Evolutionary conservation across 257 asterid species (phyloP), one percentile per base, ranked within the genome.

Genomic region (Parsonsia alboflavescens): DNA sequence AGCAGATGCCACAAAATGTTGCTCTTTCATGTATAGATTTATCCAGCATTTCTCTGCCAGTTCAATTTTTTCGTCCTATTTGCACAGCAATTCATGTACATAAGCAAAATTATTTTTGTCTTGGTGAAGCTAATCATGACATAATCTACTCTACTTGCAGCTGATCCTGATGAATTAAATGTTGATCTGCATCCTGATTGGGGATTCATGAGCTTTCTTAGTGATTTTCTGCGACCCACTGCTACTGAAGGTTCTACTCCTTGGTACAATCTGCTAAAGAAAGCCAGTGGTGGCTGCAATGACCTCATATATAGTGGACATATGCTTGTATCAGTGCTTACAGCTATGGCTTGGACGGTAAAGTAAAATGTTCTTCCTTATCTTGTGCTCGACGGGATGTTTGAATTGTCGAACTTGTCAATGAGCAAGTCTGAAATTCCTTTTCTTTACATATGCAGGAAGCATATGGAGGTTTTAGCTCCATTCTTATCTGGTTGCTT

Each of bases 271-370:
- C 91, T 95, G 80, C 87, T 92, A 68, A 95, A 92, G 79, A 92
- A 79, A 82, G 99, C 97, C 16, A 85, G 91, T 6, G 99, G 99
- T 7, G 99, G 99, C 65, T 95, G 99, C 87, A 95, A 95, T 72
- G 99, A 95, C 84, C 90, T 95, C 54, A 78, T 95, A 45, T 95
- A 90, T 83, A 95, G 99, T 46, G 99, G 99, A 64, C 99, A 95
- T 82, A 90, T 95, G 97, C 97, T 92, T 71, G 97, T 95, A 70
- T 92, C 99, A 10, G 97, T 88, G 72, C 84, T 95, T 78, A 95
- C 99, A 33, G 98, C 99, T 46, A 92, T 95, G 99, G 99, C 99
- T 1, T 95, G 99, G 99, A 95, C 93, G 87, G 98, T 94, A 94
- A 19, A 62, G 30, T 24, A 58, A 44, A 49, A 22, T 21, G 36